Conservation (phyloP, 495 filamentous ascomycete genomes). For the Xylaria telfairii region DNA sequence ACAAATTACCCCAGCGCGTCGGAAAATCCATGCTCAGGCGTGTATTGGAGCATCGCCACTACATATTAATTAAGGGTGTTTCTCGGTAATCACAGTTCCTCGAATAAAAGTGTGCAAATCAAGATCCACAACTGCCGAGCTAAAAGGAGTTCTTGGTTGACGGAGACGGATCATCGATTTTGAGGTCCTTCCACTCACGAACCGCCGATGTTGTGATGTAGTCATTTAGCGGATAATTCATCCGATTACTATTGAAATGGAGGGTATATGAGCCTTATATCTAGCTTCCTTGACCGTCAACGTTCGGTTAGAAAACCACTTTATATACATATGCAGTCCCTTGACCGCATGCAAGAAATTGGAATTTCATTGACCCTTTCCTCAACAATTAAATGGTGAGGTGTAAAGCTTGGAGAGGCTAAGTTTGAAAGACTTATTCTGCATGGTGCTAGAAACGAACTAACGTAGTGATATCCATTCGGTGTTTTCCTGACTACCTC, state of each 20-base stretch:
- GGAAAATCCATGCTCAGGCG: not conserved
- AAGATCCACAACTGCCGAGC: slow-evolving; percentile 10
- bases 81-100: not conserved
- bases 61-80: slow-evolving; percentile 1
- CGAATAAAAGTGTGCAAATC: not conserved
- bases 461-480: not conserved
- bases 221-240: not conserved
- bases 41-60: not conserved
- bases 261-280: not conserved
- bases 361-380: not conserved
- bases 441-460: not conserved
- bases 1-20: not conserved
- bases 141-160: not conserved
- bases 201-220: not conserved
- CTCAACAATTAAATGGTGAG: not conserved
- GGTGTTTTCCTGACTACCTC: not conserved
- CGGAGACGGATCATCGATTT: not conserved
- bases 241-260: not conserved
- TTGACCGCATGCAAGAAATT: not conserved
- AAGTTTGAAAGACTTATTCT: not conserved
- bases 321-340: not conserved
- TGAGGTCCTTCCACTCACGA: not conserved
- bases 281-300: not conserved
- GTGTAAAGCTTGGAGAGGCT: not conserved
- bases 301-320: too few species aligned